phyloP scores from a whole-genome alignment of 441 rosid species.

The Pelargonium citronellum region DNA sequence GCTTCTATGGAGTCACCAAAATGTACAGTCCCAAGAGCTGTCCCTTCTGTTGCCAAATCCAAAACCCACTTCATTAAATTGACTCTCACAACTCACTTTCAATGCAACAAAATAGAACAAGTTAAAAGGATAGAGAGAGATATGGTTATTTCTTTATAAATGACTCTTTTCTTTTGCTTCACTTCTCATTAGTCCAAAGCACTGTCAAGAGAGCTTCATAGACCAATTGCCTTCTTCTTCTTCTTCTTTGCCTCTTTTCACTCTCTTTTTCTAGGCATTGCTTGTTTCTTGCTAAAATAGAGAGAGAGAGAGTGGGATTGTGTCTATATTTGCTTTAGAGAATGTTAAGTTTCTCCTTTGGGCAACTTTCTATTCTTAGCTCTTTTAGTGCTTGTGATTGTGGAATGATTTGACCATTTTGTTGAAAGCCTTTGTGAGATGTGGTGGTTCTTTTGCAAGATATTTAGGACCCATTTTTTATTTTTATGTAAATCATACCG shows the following conservation, averaged over 20 bases:
- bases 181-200: conserved; percentile 25
- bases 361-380: conserved; percentile 23
- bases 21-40: not conserved
- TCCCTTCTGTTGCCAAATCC: not conserved
- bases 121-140: not conserved
- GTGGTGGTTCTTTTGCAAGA: not conserved
- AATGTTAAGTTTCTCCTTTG: conserved; percentile 30
- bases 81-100: not conserved
- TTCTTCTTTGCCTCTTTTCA: conserved; percentile 11
- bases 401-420: conserved; percentile 15
- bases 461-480: not conserved
- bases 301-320: conserved; percentile 3
- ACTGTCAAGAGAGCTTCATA: conserved; percentile 21
- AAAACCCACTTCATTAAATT: not conserved
- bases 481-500: not conserved
- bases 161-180: conserved; percentile 12
- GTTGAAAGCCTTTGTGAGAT: conserved; percentile 10
- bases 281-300: conserved; percentile 13
- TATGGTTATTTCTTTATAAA: conserved; percentile 8
- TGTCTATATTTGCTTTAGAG: conserved; percentile 14
- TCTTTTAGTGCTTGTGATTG: conserved; percentile 8
- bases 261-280: conserved; percentile 10
- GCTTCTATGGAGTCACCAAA: not conserved
- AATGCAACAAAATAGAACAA: too few relatives aligned
- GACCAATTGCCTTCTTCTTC: conserved; percentile 33